Conservation (phyloP, 2,329 filamentous ascomycete species). For the Diaporthe caulivora region DNA sequence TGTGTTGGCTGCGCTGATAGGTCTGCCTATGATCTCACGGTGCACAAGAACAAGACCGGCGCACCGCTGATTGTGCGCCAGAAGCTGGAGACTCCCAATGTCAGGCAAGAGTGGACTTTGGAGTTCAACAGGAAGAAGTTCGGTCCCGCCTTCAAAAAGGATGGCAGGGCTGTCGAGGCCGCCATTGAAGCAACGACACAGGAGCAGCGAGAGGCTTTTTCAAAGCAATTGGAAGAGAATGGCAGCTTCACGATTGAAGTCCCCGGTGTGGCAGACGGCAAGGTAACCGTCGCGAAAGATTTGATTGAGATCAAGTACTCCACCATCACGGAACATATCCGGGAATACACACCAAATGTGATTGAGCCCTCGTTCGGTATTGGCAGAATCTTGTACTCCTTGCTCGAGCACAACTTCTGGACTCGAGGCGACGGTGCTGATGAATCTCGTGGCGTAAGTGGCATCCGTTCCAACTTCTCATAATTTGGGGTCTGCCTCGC, state of each 20-base stretch:
- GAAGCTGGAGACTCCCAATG: constrained; percentile 80
- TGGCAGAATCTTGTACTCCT: constrained; percentile 90
- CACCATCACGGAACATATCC: constrained; percentile 83
- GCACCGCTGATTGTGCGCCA: constrained; percentile 88
- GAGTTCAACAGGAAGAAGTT: constrained; percentile 96
- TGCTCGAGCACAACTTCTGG: constrained; percentile 98
- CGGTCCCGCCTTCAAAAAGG: constrained; percentile 94
- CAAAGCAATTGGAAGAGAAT: constrained; percentile 77
- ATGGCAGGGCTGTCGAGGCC: constrained; percentile 86
- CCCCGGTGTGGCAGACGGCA: constrained; percentile 73
- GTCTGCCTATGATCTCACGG: constrained; percentile 92
- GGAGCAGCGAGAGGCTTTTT: constrained; percentile 83
- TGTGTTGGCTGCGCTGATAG: constrained; percentile 97
- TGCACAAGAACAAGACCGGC: constrained; percentile 94
- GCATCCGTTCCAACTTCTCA: background rate
- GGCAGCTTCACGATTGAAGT: constrained; percentile 86
- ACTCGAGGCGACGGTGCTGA: constrained; percentile 80
- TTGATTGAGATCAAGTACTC: constrained; percentile 86
- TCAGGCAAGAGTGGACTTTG: constrained; percentile 88
- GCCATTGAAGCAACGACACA: constrained; percentile 79
- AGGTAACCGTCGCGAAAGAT: constrained; percentile 83
- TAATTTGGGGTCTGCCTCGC: constrained; percentile 35
- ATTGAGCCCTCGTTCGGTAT: constrained; percentile 99
- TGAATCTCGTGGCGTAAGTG: constrained; percentile 86
- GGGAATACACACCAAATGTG: constrained; percentile 95